A percentile compares a stretch with the other conserved stretches of the same genome.
phyloP scores from a whole-genome alignment of 768 basidiomycete species.

The Leccinum obscurum region DNA sequence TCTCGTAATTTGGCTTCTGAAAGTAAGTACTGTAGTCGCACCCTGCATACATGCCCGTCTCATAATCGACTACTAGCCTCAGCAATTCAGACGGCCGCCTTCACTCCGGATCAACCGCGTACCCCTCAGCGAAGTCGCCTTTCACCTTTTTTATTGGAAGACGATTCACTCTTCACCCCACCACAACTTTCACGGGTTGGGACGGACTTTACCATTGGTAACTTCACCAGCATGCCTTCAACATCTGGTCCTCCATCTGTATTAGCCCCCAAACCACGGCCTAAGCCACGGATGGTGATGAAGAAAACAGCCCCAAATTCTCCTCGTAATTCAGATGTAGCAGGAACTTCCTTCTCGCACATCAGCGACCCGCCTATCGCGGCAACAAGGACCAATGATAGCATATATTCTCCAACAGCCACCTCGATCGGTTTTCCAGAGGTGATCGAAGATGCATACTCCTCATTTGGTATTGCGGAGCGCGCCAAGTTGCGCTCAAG shows the following conservation, averaged over 20 bases:
- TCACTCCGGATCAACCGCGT: conserved; percentile 14
- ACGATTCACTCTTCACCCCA: conserved; percentile 33
- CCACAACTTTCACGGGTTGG: conserved; percentile 9
- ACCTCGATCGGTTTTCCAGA: conserved; percentile 14
- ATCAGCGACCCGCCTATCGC: conserved; percentile 22
- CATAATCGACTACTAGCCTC: conserved; percentile 11
- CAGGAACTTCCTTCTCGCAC: conserved; percentile 20
- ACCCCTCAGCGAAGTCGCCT: conserved; percentile 16
- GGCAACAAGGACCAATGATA: conserved; percentile 18
- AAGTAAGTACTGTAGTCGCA: conserved; percentile 10
- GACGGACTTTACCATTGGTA: conserved; percentile 10
- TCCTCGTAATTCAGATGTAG: not conserved
- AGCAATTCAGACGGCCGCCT: conserved; percentile 20
- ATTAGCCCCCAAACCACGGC: conserved; percentile 24
- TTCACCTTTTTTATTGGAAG: conserved; percentile 5
- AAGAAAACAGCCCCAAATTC: conserved; percentile 19
- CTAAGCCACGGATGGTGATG: conserved; percentile 33
- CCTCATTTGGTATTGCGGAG: conserved; percentile 49
- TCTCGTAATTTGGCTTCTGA: not conserved
- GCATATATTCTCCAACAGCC: conserved; percentile 19
- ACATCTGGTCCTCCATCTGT: conserved; percentile 3
- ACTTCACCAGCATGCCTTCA: conserved; percentile 17
- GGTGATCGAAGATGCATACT: conserved; percentile 19
- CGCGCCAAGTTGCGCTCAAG: conserved; percentile 57
- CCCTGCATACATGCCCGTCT: not conserved